phyloP scores from a whole-genome alignment of 108 stramenopile species.

The Cyclotella distinguenda region DNA sequence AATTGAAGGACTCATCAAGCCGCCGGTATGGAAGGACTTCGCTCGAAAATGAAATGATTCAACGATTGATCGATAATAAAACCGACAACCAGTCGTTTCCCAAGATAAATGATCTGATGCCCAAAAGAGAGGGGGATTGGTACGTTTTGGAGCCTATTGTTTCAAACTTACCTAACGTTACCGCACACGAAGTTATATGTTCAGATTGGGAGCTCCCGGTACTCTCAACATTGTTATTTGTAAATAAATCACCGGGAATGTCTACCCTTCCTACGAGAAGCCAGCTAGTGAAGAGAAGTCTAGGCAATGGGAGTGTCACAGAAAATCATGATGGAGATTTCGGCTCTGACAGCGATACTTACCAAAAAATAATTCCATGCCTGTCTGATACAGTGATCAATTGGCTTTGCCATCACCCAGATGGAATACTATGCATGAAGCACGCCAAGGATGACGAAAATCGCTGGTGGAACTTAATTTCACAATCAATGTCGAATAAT shows the following conservation, averaged over 20 bases:
- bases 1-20: constrained; percentile 17
- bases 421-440: constrained; percentile 13
- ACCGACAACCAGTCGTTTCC: background rate
- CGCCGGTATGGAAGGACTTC: constrained; percentile 17
- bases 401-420: constrained; percentile 27
- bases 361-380: constrained; percentile 20
- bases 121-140: background rate
- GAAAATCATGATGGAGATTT: background rate
- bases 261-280: constrained; percentile 39
- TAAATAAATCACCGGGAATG: constrained; percentile 40
- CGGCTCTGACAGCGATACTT: too few relatives aligned
- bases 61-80: constrained; percentile 1
- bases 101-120: background rate
- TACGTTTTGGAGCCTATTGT: constrained; percentile 20
- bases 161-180: background rate
- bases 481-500: background rate
- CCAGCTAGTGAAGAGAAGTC: constrained; percentile 6
- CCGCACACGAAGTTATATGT: background rate
- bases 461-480: constrained; percentile 19
- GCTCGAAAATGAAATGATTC: constrained; percentile 9
- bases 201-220: constrained; percentile 16
- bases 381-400: constrained; percentile 19
- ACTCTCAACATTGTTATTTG: constrained; percentile 33
- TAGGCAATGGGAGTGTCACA: too few relatives aligned
- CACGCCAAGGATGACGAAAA: constrained; percentile 23